A percentile compares a stretch with the other conserved stretches of the same genome.
Conservation (phyloP, 768 basidiomycete genomes). For the Sarcomyxa edulis region DNA sequence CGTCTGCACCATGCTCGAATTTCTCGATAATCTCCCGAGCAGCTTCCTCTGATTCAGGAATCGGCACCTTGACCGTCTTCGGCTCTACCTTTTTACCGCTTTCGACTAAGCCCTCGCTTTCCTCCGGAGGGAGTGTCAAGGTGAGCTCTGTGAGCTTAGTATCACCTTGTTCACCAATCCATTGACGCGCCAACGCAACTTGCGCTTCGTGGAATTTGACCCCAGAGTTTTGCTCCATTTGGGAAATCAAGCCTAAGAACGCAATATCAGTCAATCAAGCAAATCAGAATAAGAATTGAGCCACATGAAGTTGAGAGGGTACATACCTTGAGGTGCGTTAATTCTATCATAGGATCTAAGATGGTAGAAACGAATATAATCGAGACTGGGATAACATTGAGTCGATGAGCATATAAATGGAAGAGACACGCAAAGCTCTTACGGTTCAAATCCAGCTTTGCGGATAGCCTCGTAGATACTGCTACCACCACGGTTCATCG, state of each 20-base stretch:
- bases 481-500: slow-evolving; percentile 84
- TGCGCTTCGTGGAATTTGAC: slow-evolving; percentile 84
- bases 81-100: slow-evolving; percentile 40
- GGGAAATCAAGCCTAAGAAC: slow-evolving; percentile 43
- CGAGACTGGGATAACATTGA: slow-evolving; percentile 37
- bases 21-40: slow-evolving; percentile 61
- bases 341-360: slow-evolving; percentile 88
- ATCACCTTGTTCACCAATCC: slow-evolving; percentile 47
- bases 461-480: slow-evolving; percentile 84
- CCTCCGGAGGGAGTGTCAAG: too few species aligned
- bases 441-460: slow-evolving; percentile 77
- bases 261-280: not conserved
- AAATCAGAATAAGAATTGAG: not conserved
- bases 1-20: slow-evolving; percentile 65
- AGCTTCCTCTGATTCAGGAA: slow-evolving; percentile 64
- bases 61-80: slow-evolving; percentile 55
- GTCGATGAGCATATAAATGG: not conserved
- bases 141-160: too few species aligned
- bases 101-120: slow-evolving; percentile 39
- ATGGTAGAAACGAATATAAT: slow-evolving; percentile 91
- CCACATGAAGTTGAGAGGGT: not conserved
- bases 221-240: slow-evolving; percentile 71
- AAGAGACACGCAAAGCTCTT: slow-evolving; percentile 21
- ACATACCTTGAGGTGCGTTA: slow-evolving; percentile 65
- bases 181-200: slow-evolving; percentile 75